Evolutionary conservation across 352 stramenopile species (phyloP), one percentile per base, ranked within the genome.

Genomic region (Phytophthora ohioensis): DNA sequence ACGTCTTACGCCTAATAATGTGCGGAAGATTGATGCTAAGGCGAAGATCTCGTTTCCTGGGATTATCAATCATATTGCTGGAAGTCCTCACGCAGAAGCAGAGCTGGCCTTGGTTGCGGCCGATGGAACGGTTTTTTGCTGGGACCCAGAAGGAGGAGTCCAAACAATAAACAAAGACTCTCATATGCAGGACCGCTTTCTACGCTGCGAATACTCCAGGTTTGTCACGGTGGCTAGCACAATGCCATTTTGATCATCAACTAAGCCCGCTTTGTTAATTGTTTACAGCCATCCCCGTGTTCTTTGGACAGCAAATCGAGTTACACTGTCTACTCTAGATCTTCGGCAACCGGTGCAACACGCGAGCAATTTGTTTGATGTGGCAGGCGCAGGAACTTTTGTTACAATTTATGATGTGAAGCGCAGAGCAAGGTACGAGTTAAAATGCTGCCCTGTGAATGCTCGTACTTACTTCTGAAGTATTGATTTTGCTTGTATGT

Each of bases 191-290:
- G 75, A 90, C 51, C 82, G 73, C 1, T 69, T 90, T n/a, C 11
- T 80, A 15, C 87, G 76, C 13, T 92, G 85, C 52, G 87, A 93
- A 63, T 95, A 93, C 56, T 82, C 84, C 9, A 92, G 85, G 87
- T 94, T 71, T 9, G 66, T 35, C 45, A 4, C 21, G 30, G 4
- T 7, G 31, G 13, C 27, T 58, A 35, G 12, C 13, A 43, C 15
- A 13, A 21, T 45, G 32, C 17, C 34, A 1, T 8, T 31, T 1
- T 45, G 47, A 64, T 17, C 41, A 12, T 17, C 34, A 4, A 7
- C 35, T 52, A 46, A 46, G 27, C 31, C 39, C 43, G 38, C 66
- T 48, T 46, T 46, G 11, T 5, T 64, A n/a, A 6, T 27, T 48
- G n/a, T 57, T 31, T 53, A 3, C 56, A 94, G 87, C 32, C 85